Percentiles rank a stretch among this genome's conserved stretches.
Conservation (phyloP, 176 grass and related monocot species). For the Oryza officinalis region DNA sequence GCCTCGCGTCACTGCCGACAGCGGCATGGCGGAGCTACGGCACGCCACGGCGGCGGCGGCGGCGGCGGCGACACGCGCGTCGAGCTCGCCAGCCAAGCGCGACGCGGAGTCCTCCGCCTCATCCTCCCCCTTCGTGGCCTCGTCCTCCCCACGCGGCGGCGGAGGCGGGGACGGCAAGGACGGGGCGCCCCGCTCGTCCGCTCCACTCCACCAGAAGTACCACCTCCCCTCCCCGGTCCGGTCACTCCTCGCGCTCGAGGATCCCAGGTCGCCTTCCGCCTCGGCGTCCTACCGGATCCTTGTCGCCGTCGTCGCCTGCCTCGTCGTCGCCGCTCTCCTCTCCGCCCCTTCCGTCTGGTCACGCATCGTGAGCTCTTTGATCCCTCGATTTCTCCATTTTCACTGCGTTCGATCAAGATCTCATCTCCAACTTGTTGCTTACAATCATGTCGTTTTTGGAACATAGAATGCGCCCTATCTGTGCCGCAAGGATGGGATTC, state of each 20-base stretch:
- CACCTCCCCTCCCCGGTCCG: conserved; percentile 48
- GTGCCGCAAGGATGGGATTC: conserved; percentile 90
- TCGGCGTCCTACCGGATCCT: conserved; percentile 73
- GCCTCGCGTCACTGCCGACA: conserved; percentile 1
- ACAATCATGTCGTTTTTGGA: conserved; percentile 1
- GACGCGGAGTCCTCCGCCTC: conserved; percentile 42
- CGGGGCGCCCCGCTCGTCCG: conserved; percentile 42
- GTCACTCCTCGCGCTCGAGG: conserved; percentile 69
- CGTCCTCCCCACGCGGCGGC: conserved; percentile 8
- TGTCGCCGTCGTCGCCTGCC: conserved; percentile 57
- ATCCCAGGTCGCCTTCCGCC: conserved; percentile 57
- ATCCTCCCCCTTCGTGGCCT: conserved; percentile 48
- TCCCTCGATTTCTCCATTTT: not conserved
- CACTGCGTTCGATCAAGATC: not conserved
- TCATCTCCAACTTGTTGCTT: conserved; percentile 16
- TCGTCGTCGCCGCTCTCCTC: conserved; percentile 49
- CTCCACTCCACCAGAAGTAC: conserved; percentile 41
- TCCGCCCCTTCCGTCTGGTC: conserved; percentile 68
- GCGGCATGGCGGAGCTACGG: conserved; percentile 83
- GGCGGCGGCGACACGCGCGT: conserved; percentile 48
- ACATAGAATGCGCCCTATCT: conserved; percentile 79
- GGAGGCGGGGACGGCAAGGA: conserved; percentile 47
- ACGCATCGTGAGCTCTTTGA: conserved; percentile 61
- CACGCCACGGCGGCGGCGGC: conserved; percentile 66
- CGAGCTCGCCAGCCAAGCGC: conserved; percentile 59